phyloP scores from a whole-genome alignment of 108 stramenopile species.

The Epithemia pelagica region DNA sequence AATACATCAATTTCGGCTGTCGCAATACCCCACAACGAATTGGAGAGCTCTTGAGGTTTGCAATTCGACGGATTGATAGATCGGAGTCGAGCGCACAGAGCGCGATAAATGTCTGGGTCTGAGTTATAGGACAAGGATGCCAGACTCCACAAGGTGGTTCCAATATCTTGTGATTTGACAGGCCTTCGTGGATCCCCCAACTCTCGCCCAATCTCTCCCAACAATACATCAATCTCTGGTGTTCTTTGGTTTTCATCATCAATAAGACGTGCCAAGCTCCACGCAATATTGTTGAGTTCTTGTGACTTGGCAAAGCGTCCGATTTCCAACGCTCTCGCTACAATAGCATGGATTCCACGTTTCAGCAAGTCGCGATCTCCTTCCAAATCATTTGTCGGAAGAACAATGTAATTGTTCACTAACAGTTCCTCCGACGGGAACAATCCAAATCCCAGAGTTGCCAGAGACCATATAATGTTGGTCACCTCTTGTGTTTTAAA shows the following conservation, averaged over 20 bases:
- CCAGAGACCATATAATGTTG: conserved; percentile 62
- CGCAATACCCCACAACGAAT: conserved; percentile 67
- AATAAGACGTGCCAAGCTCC: conserved; percentile 60
- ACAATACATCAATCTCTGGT: conserved; percentile 11
- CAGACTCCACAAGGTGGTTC: conserved; percentile 64
- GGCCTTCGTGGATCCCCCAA: conserved; percentile 28
- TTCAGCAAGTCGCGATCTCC: conserved; percentile 41
- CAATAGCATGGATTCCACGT: conserved; percentile 32
- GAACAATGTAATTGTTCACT: conserved; percentile 56
- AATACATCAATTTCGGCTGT: conserved; percentile 50
- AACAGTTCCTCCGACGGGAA: conserved; percentile 13
- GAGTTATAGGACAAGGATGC: conserved; percentile 56
- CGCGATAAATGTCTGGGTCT: conserved; percentile 47
- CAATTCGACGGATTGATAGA: conserved; percentile 29
- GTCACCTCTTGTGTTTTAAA: conserved; percentile 71
- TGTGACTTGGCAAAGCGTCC: conserved; percentile 46
- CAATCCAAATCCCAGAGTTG: conserved; percentile 75
- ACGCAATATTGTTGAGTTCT: conserved; percentile 77
- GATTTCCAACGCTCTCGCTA: conserved; percentile 34
- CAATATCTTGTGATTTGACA: conserved; percentile 55
- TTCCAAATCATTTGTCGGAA: conserved; percentile 39
- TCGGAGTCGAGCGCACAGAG: conserved; percentile 41
- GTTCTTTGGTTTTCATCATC: conserved; percentile 27
- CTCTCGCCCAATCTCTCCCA: conserved; percentile 44
- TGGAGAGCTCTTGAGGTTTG: conserved; percentile 79